phyloP scores from a whole-genome alignment of 768 basidiomycete genomes.

The Calvatia gigantea region DNA sequence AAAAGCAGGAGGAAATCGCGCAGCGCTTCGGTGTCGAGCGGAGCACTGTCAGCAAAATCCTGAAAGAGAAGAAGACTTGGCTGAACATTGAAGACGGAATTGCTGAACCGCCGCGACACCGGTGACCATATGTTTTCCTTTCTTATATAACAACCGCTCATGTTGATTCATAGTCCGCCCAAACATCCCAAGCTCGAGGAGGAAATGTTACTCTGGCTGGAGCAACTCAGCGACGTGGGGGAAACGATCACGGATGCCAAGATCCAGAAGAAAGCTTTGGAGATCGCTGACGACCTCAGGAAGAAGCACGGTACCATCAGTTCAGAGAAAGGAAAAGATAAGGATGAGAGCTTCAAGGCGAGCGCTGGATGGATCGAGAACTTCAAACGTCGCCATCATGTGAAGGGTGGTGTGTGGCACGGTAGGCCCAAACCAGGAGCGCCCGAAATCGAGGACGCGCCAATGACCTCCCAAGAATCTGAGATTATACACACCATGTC shows the following conservation, averaged over 20 bases:
- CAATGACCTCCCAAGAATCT: slow-evolving; percentile 13
- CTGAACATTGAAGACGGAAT: slow-evolving; percentile 61
- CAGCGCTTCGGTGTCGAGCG: slow-evolving; percentile 74
- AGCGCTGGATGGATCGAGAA: slow-evolving; percentile 91
- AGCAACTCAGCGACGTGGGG: slow-evolving; percentile 44
- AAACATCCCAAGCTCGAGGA: slow-evolving; percentile 80
- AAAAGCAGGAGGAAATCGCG: slow-evolving; percentile 85
- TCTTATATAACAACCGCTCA: slow-evolving; percentile 10
- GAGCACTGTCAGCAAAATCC: slow-evolving; percentile 91
- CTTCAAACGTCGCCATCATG: slow-evolving; percentile 81
- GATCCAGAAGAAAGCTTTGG: slow-evolving; percentile 63
- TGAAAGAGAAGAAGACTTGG: slow-evolving; percentile 85
- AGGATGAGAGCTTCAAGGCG: slow-evolving; percentile 81
- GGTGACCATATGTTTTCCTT: slow-evolving; percentile 36
- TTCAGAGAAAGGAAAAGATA: slow-evolving; percentile 16
- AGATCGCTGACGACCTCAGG: slow-evolving; percentile 49
- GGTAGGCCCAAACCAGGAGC: slow-evolving; percentile 14
- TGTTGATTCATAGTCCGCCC: slow-evolving; percentile 49
- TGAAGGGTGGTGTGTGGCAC: slow-evolving; percentile 58
- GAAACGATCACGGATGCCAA: slow-evolving; percentile 60
- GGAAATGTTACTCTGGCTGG: slow-evolving; percentile 58
- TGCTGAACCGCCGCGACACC: slow-evolving; percentile 59
- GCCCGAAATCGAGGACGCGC: slow-evolving; percentile 2
- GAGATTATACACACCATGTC: slow-evolving; percentile 5
- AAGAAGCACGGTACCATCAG: slow-evolving; percentile 35